A percentile compares a stretch with the other conserved stretches of the same genome.
Conservation (phyloP, 306 rosid genomes). For the Prunus davidiana region DNA sequence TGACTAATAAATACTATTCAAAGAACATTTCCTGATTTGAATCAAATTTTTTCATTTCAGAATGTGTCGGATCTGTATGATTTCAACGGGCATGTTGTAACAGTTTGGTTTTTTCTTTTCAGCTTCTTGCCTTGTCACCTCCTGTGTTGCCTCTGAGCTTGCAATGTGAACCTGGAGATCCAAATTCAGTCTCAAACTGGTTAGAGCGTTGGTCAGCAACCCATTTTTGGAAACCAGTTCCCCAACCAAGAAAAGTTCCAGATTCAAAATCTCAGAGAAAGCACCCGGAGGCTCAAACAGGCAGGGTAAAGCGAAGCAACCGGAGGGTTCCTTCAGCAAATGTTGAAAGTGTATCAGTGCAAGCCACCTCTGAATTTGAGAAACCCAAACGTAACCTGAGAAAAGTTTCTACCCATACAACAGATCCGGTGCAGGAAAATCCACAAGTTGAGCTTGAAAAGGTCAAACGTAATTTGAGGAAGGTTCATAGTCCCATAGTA, state of each 20-base stretch:
- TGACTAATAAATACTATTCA: too few relatives aligned
- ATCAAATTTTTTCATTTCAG: neutral
- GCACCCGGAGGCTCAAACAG: slow-evolving; percentile 56
- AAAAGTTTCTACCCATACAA: slow-evolving; percentile 63
- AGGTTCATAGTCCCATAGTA: slow-evolving; percentile 79
- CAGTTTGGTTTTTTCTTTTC: slow-evolving; percentile 35
- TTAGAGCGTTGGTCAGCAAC: slow-evolving; percentile 81
- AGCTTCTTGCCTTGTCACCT: slow-evolving; percentile 77
- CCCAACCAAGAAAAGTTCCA: slow-evolving; percentile 67
- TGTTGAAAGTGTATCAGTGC: slow-evolving; percentile 48
- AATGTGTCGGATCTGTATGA: neutral
- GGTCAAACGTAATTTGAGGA: slow-evolving; percentile 88
- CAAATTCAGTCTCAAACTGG: slow-evolving; percentile 84
- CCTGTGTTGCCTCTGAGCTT: slow-evolving; percentile 60
- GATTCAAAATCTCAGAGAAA: slow-evolving; percentile 64
- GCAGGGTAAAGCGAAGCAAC: slow-evolving; percentile 64
- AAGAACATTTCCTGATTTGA: neutral
- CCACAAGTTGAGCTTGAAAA: slow-evolving; percentile 93
- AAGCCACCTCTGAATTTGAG: slow-evolving; percentile 68
- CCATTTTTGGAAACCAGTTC: slow-evolving; percentile 75
- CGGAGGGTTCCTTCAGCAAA: slow-evolving; percentile 60
- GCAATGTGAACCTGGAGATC: slow-evolving; percentile 67
- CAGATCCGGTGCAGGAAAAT: slow-evolving; percentile 66
- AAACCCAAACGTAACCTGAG: slow-evolving; percentile 69
- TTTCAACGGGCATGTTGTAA: slow-evolving; percentile 18